phyloP scores from a whole-genome alignment of 208 protist species.

The Strigomonas galati region DNA sequence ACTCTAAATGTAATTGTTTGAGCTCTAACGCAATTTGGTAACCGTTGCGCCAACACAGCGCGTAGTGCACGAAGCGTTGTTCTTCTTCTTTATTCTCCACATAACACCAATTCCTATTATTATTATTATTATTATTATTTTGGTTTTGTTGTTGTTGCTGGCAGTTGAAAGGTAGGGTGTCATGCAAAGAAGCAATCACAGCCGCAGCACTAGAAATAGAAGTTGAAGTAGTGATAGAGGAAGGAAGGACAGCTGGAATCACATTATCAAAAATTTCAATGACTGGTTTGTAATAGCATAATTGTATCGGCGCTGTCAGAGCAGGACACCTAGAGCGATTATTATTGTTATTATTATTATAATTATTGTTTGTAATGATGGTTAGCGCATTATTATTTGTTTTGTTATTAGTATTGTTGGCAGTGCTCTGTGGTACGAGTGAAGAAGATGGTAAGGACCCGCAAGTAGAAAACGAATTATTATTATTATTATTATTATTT shows the following conservation, averaged over 20 bases:
- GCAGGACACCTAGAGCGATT: not conserved
- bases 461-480: constrained; percentile 4
- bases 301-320: not conserved
- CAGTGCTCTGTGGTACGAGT: not conserved
- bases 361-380: not conserved
- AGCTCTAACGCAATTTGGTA: constrained; percentile 67
- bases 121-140: constrained; percentile 7
- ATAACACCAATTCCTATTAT: constrained; percentile 45
- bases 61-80: constrained; percentile 56
- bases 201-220: too few relatives aligned
- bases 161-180: too few relatives aligned
- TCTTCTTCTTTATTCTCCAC: constrained; percentile 44
- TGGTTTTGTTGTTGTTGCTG: not conserved
- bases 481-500: not conserved
- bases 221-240: too few relatives aligned
- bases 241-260: not conserved
- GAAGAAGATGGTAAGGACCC: not conserved
- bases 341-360: not conserved
- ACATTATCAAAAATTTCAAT: not conserved
- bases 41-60: constrained; percentile 82
- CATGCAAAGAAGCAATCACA: too few relatives aligned
- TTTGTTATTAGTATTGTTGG: not conserved
- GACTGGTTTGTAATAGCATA: not conserved
- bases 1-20: constrained; percentile 35
- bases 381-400: not conserved